Base-by-base conservation (phyloP, 768 basidiomycete genomes). In the Terana coerulea region DNA sequence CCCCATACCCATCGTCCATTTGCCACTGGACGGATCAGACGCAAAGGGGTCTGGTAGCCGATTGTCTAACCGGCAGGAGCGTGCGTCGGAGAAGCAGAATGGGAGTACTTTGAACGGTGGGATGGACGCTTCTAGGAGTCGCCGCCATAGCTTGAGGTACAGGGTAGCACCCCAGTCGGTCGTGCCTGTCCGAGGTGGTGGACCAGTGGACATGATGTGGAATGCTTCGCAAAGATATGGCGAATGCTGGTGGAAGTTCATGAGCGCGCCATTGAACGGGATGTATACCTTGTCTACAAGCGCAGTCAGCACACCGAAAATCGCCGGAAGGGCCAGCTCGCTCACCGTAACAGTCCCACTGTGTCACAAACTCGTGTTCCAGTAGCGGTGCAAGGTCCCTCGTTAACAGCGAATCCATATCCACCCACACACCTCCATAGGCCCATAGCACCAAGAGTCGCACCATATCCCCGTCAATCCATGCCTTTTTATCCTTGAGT, bases 281-380 rank as follows among this genome's bases (percentile, higher is more conserved):
- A 76, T 72, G 64, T 88, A 87, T 2, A 78, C 72, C 66, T 89
- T 88, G 69, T 88, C 87, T 88, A 25, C 8, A 33, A 21, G 34
- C n/a, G n/a, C 45, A 33, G 26, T 7, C 19, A 9, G 29, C 15
- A 50, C 28, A 28, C 26, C n/a, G n/a, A n/a, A 14, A 47, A 39
- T 12, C 2, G 10, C 26, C 14, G n/a, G 28, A 5, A 26, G 39
- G 72, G n/a, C 68, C 59, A 71, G 64, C 72, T 73, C 72, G 29
- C 83, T 36, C 64, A 93, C 95, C 91, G 61, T 98, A 98, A 66
- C 95, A 98, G 64, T 99, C 95, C 95, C 95, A 99, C 62, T 99
- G 94, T 1, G 92, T 95, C 9, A 98, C 91, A 64, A 95, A 99
- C 68, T 99, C 95, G 61, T 91, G 88, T 66, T 97, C 95, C 5